Conservation (phyloP, 305 asterid species). For the Euphrasia arctica region DNA sequence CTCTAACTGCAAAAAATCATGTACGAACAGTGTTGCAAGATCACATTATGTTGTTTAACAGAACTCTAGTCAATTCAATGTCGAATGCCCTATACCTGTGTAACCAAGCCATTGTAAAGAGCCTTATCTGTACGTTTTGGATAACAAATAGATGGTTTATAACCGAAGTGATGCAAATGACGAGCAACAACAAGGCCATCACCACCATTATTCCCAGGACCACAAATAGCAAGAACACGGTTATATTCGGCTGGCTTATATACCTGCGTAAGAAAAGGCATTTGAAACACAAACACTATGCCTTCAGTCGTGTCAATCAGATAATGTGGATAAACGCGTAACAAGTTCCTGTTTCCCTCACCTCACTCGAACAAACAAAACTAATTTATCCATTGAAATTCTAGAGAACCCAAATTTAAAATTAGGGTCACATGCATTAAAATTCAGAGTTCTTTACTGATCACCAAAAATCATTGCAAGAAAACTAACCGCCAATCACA, state of each 20-base stretch:
- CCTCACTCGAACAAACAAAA: not conserved
- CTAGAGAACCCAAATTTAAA: not conserved
- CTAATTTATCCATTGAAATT: not conserved
- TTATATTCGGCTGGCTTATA: slow-evolving; percentile 52
- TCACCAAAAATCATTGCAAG: not conserved
- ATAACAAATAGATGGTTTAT: slow-evolving; percentile 72
- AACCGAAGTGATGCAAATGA: slow-evolving; percentile 88
- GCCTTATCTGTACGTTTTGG: slow-evolving; percentile 78
- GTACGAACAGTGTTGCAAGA: slow-evolving; percentile 32
- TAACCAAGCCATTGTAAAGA: slow-evolving; percentile 72
- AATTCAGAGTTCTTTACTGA: not conserved
- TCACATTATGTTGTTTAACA: slow-evolving; percentile 5
- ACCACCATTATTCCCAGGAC: slow-evolving; percentile 97
- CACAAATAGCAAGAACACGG: slow-evolving; percentile 85
- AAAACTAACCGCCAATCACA: not conserved
- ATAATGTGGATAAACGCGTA: not conserved
- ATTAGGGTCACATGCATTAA: not conserved
- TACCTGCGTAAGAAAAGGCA: slow-evolving; percentile 47
- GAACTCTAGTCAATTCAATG: slow-evolving; percentile 14
- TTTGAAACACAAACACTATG: not conserved
- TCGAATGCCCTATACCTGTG: slow-evolving; percentile 55
- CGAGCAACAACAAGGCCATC: slow-evolving; percentile 99
- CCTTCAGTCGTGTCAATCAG: not conserved
- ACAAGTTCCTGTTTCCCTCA: not conserved
- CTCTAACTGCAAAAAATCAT: slow-evolving; percentile 67